Evolutionary conservation across 2,329 filamentous ascomycete species (phyloP), one percentile per base, ranked within the genome.

Genomic region (Phialemoniopsis sp.): DNA sequence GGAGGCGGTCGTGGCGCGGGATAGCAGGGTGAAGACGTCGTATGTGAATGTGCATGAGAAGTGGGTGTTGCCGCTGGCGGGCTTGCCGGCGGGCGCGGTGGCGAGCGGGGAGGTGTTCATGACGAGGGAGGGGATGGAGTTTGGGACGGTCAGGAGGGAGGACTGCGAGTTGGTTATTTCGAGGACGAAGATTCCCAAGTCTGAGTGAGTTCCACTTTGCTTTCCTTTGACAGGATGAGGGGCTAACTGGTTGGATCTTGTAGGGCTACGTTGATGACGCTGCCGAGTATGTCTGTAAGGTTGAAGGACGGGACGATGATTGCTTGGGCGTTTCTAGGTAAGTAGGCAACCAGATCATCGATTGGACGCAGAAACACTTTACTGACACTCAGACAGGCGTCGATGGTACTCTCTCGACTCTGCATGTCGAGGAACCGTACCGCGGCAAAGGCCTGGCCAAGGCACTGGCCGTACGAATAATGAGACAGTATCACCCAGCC

Each of bases 391-490:
- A 26, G 14, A 5, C 15, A 60, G 80, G 78, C 0, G 62, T 73
- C 3, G 82, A 86, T 50, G 80, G 73, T 1, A 79, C 75, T n/a
- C 54, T 85, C 13, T 74, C 70, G 10, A 75, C 73, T 21, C 57
- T 85, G 29, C 77, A 84, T 54, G 79, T 75, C 38, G 80, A 84
- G 67, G 67, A 73, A 32, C 52, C 65, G 2, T 83, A 77, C 47
- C 73, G 84, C 21, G 73, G 80, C 0, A 68, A 62, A 32, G 83
- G 84, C 0, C 59, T 87, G 21, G 83, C 82, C 2, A 85, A 82
- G 54, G 65, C 68, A 0, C 61, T 87, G 4, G 74, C 76, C 1
- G 62, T 67, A 17, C 82, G 73, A 52, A 55, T 87, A 3, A 69
- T 87, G 34, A 62, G 61, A 4, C 70, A 80, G 30, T 64, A 70